Base-by-base conservation (phyloP, 176 grass and related monocot genomes). In the Juncus inflexus region DNA sequence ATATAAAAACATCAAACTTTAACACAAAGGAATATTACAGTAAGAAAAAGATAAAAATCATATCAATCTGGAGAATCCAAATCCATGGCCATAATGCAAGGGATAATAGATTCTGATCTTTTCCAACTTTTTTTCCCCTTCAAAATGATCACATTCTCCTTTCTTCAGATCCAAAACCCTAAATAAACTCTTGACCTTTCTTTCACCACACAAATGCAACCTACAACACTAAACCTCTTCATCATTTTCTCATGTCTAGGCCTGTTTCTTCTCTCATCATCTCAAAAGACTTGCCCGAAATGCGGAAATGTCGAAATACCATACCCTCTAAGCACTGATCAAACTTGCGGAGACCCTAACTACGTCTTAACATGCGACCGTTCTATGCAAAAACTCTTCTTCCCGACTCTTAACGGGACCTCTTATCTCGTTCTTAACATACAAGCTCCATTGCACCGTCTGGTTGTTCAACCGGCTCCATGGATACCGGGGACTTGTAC, bases 211-310 rank as follows among this genome's bases (percentile, higher is more conserved):
- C 5, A 14, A 64, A 64, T 64, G 62, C 62, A 64, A 64, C 40
- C 1, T 42, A 64, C 40, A 16, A 64, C n/a, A 5, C 7, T 45
- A 16, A 15, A 64, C 7, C 40, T 71, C 36, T 54, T 50, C 40
- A 41, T 63, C 40, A 28, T 28, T 28, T 74, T 74, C 12, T 10
- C 71, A 8, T 52, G 42, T 39, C 56, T 63, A 39, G 51, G 38
- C 40, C 62, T 53, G 0, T 19, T 40, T 40, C 59, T 74, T 63
- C 59, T 74, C 59, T 74, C 57, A 35, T 52, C 58, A 3, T 63
- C 71, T 52, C 71, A 74, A 63, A 74, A 39, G 71, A 74, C 59
- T 50, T 74, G 71, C 28, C 71, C 71, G 40, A 74, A 61, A 63
- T 74, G 71, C 53, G 71, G 71, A 40, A 51, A 47, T 40, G 52